Evolutionary conservation across 352 stramenopile genomes (phyloP), one percentile per base, ranked within the genome.

Genomic region (Blastocystis sp.): DNA sequence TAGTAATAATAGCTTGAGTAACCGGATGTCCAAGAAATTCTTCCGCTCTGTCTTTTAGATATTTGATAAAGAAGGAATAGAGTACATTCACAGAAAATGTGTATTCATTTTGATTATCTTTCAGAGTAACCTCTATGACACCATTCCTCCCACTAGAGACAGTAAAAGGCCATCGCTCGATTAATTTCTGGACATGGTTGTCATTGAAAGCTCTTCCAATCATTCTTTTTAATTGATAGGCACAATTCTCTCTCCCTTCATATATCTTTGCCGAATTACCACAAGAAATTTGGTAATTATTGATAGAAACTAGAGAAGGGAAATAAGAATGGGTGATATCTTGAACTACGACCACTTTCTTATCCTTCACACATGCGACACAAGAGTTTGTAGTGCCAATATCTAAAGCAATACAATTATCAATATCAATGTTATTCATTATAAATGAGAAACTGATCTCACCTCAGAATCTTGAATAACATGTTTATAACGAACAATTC

Each of bases 201-300:
- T 84, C 50, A 43, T 66, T 39, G 53, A 53, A 84, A 7, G 26
- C 53, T 1, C 26, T 20, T 41, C 47, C 73, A 7, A 84, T 26
- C 20, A 84, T 84, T 34, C 73, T 50, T 54, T 84, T 84, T 7
- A 84, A 20, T 64, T 84, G 53, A 53, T 53, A 84, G n/a, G 43
- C 9, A 18, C 23, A 41, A 69, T 69, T 41, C 2, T 15, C 8
- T 1, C 43, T 54, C 66, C 73, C 73, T 7, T 66, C 43, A 20
- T 15, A 1, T 45, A 45, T 45, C 53, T 69, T 26, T 54, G 73
- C 73, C 15, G 7, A 7, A 37, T 0, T 3, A 34, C 73, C 73
- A 68, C 37, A 53, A 53, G 68, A 11, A 8, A 43, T 69, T 4
- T 41, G 15, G 3, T 50, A n/a, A 15, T 45, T 55, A n/a, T 11